phyloP scores from a whole-genome alignment of 352 stramenopile species.

The Pythium sp. region DNA sequence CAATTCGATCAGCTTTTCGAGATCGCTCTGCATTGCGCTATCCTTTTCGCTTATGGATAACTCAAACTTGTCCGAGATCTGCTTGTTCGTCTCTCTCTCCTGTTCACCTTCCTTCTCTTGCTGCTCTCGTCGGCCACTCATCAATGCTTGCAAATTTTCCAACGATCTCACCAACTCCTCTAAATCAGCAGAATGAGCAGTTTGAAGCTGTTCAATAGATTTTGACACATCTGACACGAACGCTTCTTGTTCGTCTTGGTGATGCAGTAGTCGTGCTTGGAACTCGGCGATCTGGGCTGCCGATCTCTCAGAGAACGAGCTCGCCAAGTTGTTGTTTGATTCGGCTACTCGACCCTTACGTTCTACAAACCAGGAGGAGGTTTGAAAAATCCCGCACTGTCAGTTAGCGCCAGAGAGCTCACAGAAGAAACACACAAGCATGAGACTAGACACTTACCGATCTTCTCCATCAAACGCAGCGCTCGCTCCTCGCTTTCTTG shows the following conservation, averaged over 20 bases:
- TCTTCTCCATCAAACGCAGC: conserved; percentile 49
- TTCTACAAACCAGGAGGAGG: conserved; percentile 23
- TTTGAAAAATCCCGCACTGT: neutral
- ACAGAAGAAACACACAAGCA: neutral
- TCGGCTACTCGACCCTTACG: conserved; percentile 44
- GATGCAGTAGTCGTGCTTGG: conserved; percentile 38
- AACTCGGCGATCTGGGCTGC: conserved; percentile 44
- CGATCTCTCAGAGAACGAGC: conserved; percentile 40
- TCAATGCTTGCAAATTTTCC: conserved; percentile 29
- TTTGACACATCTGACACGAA: conserved; percentile 42
- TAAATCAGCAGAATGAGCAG: conserved; percentile 42
- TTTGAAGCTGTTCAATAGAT: conserved; percentile 47
- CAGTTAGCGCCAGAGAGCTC: neutral
- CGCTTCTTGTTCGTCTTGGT: conserved; percentile 46
- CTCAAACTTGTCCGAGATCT: conserved; percentile 25
- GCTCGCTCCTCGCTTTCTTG: conserved; percentile 50
- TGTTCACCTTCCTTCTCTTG: conserved; percentile 22
- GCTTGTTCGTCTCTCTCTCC: conserved; percentile 14
- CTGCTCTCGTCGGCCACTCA: conserved; percentile 18
- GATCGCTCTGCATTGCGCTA: conserved; percentile 26
- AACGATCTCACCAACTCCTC: conserved; percentile 32
- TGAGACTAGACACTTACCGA: conserved; percentile 25
- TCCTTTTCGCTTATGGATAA: conserved; percentile 26
- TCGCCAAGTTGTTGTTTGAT: conserved; percentile 47
- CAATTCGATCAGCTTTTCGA: conserved; percentile 33